Evolutionary conservation across 2,329 filamentous ascomycete genomes (phyloP), one percentile per base, ranked within the genome.

Genomic region (Lasiodiplodia theobromae): DNA sequence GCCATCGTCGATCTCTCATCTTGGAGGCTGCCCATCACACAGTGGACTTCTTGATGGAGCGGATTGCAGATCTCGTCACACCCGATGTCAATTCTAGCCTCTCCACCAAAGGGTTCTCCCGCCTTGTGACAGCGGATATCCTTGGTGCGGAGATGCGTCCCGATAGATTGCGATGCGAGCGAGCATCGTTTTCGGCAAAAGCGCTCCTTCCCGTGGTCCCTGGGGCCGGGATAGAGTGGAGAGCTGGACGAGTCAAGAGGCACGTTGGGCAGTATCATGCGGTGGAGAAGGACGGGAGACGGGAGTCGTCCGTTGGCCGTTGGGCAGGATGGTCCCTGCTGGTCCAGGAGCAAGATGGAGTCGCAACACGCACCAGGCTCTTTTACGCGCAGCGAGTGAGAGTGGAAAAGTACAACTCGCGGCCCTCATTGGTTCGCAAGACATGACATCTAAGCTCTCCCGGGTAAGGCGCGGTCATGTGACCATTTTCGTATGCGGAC

Each of bases 281-380:
- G 28, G 63, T 66, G 63, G 63, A 52, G 63, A 66, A 54, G 40
- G 31, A 64, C 60, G 60, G 60, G 60, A 64, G 60, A 64, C 60
- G 60, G 60, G 47, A 37, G 60, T 64, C 28, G 60, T 64, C 60
- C 60, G 60, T 64, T 38, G 60, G 63, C 49, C 63, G 63, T 66
- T 66, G 63, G 63, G 63, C 51, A 66, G 63, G 63, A 66, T 66
- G 63, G 49, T 54, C 63, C 63, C 38, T 66, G 63, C 63, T 54
- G 21, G 18, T 7, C 38, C 52, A 66, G 44, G 60, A 64, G 60
- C 47, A 64, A 52, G n/a, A 64, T 66, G 63, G 63, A 66, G 60
- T 64, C 51, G 44, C 37, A 28, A 56, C n/a, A 52, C 63, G 51
- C 63, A 66, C 44, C 63, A 66, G 51, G 21, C 25, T 52, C 25